Conservation (phyloP, 2,329 filamentous ascomycete genomes). For the Beauveria pseudobassiana region DNA sequence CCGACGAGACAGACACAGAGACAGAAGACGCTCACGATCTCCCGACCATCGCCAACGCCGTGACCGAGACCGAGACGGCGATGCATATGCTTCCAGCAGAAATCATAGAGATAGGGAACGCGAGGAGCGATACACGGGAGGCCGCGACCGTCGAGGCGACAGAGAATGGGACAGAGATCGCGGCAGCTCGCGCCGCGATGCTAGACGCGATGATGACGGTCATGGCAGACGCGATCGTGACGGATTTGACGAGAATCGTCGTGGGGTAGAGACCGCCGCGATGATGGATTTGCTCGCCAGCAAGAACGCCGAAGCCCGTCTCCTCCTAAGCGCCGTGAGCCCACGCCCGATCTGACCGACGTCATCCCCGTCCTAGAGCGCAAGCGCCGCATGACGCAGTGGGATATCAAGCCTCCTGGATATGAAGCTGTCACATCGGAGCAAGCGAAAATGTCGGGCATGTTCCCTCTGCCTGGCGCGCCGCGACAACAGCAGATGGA, state of each 20-base stretch:
- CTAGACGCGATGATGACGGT: slow-evolving; percentile 55
- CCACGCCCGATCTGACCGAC: slow-evolving; percentile 89
- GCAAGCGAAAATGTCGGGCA: slow-evolving; percentile 95
- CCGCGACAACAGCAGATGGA: slow-evolving; percentile 95
- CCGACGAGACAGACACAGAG: slow-evolving; percentile 30
- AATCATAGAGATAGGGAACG: slow-evolving; percentile 89
- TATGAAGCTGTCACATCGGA: slow-evolving; percentile 98
- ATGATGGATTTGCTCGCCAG: slow-evolving; percentile 32
- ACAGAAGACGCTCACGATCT: slow-evolving; percentile 73
- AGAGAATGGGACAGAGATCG: slow-evolving; percentile 71
- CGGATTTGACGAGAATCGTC: slow-evolving; percentile 40
- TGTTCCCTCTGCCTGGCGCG: slow-evolving; percentile 96
- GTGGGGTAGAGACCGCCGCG: slow-evolving; percentile 36
- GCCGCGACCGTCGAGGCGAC: slow-evolving; percentile 57
- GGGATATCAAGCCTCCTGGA: slow-evolving; percentile 97
- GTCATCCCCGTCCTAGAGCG: slow-evolving; percentile 75
- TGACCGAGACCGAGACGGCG: slow-evolving; percentile 75
- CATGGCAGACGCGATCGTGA: slow-evolving; percentile 53
- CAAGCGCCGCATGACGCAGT: slow-evolving; percentile 91
- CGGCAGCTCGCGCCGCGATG: slow-evolving; percentile 51
- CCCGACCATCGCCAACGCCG: slow-evolving; percentile 66
- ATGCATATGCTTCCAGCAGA: slow-evolving; percentile 87
- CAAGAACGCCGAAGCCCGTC: slow-evolving; percentile 65
- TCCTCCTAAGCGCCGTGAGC: slow-evolving; percentile 86
- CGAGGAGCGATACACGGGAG: slow-evolving; percentile 77